Base-by-base conservation (phyloP, 164 flowering plant species). In the Umbellularia californica region DNA sequence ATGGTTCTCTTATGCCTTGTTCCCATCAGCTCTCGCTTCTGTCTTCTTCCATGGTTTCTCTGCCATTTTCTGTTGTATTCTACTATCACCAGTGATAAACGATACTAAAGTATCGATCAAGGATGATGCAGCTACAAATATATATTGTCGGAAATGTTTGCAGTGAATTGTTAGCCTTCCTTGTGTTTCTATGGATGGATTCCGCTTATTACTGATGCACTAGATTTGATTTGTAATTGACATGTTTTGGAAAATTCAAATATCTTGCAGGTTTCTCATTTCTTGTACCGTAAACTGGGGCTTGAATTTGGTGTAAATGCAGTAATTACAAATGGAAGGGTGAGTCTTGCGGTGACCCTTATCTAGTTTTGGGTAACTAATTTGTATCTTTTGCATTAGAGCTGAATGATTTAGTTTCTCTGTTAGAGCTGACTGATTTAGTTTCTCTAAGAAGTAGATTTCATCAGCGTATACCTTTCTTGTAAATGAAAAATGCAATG, bases 291-390 rank as follows among this genome's bases (percentile, higher is more conserved):
- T 76, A 77, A 83, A 27, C 78, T 92, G 79, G 93, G 92, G 20
- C 81, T 83, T 79, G 88, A 82, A 23, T 78, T 79, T 75, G 89
- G 85, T 73, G 79, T 30, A 23, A 86, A 81, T 85, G 93, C 92
- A 72, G 88, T 96, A 69, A 86, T 96, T 78, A 94, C 98, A 24
- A 96, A 92, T 84, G 99, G 99, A 81, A 92, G 98, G 86, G 99
- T 95, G 81, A 82, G 94, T 78, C 27, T 50, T 72, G 50, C 24
- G 0, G 52, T 11, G 41, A 28, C n/a, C 47, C 69, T 30, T 3
- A 12, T 63, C 13, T 30, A 33, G 41, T 50, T 15, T 65, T 50
- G 23, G 62, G 62, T 50, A 5, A 10, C 58, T 10, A 58, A 41
- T 30, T 19, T 60, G 11, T 28, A 67, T 67, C 47, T 25, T 67